Percentiles rank a stretch among this genome's conserved stretches.
Evolutionary conservation across 1,139 yeast species (phyloP).

Genomic region (Yamadazyma taylorii): DNA sequence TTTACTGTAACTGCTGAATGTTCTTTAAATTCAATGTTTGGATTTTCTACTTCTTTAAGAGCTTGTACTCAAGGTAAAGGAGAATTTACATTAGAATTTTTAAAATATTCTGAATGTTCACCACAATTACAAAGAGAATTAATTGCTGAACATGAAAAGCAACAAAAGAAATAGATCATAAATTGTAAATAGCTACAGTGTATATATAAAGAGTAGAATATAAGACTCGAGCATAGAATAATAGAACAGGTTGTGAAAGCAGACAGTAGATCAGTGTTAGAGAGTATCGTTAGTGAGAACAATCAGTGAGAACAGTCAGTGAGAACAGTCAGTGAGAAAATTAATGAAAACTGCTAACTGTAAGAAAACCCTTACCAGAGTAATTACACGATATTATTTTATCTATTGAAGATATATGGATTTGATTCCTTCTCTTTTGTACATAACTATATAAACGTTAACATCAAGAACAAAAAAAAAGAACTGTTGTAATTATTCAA

Average conservation of each 20-base stretch:
- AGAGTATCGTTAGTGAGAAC: too few species aligned
- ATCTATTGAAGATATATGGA: conserved; percentile 13
- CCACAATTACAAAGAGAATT: conserved; percentile 89
- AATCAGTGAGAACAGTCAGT: too few species aligned
- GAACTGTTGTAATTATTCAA: conserved; percentile 34
- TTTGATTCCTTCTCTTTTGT: conserved; percentile 15
- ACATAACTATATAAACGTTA: conserved; percentile 25
- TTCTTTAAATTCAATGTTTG: conserved; percentile 92
- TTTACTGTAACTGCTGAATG: conserved; percentile 93
- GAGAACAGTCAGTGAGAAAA: too few species aligned
- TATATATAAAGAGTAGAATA: conserved; percentile 4
- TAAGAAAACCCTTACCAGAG: too few species aligned
- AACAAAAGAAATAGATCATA: conserved; percentile 20
- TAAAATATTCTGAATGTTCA: conserved; percentile 86
- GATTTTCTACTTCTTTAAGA: conserved; percentile 92
- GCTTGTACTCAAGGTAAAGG: conserved; percentile 99
- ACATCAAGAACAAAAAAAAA: conserved; percentile 29
- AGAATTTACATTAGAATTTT: conserved; percentile 93
- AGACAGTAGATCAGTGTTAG: too few species aligned
- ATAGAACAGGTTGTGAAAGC: too few species aligned
- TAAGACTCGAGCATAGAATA: not conserved
- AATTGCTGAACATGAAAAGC: conserved; percentile 73
- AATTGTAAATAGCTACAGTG: conserved; percentile 9
- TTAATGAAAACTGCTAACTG: too few species aligned
- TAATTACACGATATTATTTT: conserved; percentile 18